Evolutionary conservation across 2,329 filamentous ascomycete species (phyloP).

Genomic region (Aureobasidium vineae): DNA sequence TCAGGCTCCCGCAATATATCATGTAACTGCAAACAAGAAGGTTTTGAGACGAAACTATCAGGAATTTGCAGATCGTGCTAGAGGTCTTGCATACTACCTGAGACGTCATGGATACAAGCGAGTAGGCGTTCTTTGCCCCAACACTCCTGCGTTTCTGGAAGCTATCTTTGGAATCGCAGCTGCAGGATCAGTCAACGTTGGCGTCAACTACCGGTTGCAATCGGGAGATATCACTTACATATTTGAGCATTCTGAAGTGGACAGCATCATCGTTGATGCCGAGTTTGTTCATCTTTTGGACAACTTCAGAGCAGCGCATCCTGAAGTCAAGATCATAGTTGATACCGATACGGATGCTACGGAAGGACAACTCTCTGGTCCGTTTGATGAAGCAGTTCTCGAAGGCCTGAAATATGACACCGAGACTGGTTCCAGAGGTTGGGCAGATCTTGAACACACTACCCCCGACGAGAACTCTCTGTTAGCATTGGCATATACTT

Average conservation of each 20-base stretch:
- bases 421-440: conserved; percentile 65
- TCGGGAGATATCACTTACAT: conserved; percentile 87
- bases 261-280: conserved; percentile 79
- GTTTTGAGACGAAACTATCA: conserved; percentile 73
- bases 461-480: conserved; percentile 73
- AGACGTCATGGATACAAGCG: conserved; percentile 69
- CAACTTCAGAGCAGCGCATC: conserved; percentile 60
- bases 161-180: conserved; percentile 83
- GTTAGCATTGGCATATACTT: conserved; percentile 89
- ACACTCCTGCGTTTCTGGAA: conserved; percentile 93
- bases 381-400: conserved; percentile 77
- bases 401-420: conserved; percentile 75
- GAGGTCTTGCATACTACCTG: conserved; percentile 85
- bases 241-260: conserved; percentile 81
- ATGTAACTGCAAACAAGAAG: conserved; percentile 74
- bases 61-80: conserved; percentile 79
- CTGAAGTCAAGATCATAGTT: conserved; percentile 67
- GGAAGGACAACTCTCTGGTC: conserved; percentile 70
- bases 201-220: conserved; percentile 72
- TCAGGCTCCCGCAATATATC: conserved; percentile 75
- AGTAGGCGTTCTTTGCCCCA: conserved; percentile 83
- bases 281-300: conserved; percentile 74
- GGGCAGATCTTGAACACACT: conserved; percentile 71
- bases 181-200: conserved; percentile 74
- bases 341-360: conserved; percentile 81